These are phyloP conservation scores for Scheffersomyces quercinus DNA, from an alignment of 1,139 yeast genomes.

Conservation along the genomic window DNA sequence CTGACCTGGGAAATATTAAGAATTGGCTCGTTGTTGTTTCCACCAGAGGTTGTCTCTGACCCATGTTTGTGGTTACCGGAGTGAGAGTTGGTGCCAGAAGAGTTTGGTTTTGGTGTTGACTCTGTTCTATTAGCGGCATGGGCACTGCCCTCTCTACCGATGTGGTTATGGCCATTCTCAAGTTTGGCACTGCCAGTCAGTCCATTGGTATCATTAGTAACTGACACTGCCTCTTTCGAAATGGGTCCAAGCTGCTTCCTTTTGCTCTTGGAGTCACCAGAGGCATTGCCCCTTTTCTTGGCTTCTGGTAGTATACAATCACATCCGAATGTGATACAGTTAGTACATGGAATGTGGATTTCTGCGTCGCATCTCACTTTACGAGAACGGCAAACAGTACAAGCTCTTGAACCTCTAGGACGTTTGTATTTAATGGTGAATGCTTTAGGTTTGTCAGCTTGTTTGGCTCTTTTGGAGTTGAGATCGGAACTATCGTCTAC, in stretches of 20 bases:
- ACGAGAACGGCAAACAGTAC: slow-evolving; percentile 64
- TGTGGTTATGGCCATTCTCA: not conserved
- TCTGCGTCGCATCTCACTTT: slow-evolving; percentile 70
- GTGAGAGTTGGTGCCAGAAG: no score
- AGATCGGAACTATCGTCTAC: slow-evolving; percentile 6
- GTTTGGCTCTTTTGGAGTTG: slow-evolving; percentile 5
- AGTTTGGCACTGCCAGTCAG: not conserved
- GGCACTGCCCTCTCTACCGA: not conserved
- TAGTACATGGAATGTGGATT: slow-evolving; percentile 74
- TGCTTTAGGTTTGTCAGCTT: slow-evolving; percentile 44
- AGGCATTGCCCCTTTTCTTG: slow-evolving; percentile 42
- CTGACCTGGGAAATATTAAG: slow-evolving; percentile 45
- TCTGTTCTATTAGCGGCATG: not conserved
- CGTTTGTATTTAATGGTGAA: slow-evolving; percentile 52
- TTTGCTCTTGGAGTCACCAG: slow-evolving; percentile 25
- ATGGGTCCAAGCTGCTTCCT: slow-evolving; percentile 9
- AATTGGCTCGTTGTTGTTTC: slow-evolving; percentile 35
- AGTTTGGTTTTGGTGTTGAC: not conserved
- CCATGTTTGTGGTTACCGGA: no score
- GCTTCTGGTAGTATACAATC: slow-evolving; percentile 69
- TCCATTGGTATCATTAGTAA: not conserved
- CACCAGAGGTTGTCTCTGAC: not conserved
- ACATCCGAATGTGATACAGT: slow-evolving; percentile 75
- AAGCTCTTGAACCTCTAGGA: slow-evolving; percentile 54
- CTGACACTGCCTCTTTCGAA: not conserved